These are phyloP conservation scores for Cercospora brassicicola DNA, from an alignment of 2,329 filamentous ascomycete species.

Conservation along the genomic window DNA sequence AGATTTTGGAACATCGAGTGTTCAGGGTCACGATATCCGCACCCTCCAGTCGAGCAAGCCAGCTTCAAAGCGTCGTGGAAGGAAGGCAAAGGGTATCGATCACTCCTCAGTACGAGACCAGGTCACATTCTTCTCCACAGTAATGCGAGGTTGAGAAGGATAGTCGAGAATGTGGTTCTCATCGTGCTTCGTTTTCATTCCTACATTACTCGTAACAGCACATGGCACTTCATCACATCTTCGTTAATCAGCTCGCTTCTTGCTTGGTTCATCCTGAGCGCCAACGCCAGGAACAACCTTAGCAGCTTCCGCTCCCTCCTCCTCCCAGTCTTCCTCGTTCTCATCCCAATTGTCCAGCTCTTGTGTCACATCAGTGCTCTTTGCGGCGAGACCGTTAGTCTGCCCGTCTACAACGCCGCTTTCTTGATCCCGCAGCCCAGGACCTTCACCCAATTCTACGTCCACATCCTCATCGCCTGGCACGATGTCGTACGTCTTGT, in stretches of 20 bases:
- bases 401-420: constrained; percentile 32
- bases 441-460: constrained; percentile 71
- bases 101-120: neutral
- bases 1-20: neutral
- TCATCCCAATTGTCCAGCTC: constrained; percentile 95
- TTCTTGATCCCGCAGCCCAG: constrained; percentile 40
- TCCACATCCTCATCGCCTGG: constrained; percentile 64
- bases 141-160: neutral
- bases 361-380: constrained; percentile 65
- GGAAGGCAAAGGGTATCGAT: neutral
- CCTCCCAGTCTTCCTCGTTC: constrained; percentile 70
- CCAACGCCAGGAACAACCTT: constrained; percentile 28
- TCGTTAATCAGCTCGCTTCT: constrained; percentile 47
- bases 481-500: constrained; percentile 70
- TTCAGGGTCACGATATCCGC: neutral
- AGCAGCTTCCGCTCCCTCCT: constrained; percentile 49
- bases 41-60: neutral
- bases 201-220: constrained; percentile 15
- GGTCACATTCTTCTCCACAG: neutral
- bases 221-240: constrained; percentile 11
- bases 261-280: constrained; percentile 36
- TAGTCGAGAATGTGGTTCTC: neutral
- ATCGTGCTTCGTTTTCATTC: neutral
- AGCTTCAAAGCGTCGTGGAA: neutral
- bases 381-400: constrained; percentile 48